Conservation (phyloP, 495 filamentous ascomycete species). For the Aspergillus biplanus region DNA sequence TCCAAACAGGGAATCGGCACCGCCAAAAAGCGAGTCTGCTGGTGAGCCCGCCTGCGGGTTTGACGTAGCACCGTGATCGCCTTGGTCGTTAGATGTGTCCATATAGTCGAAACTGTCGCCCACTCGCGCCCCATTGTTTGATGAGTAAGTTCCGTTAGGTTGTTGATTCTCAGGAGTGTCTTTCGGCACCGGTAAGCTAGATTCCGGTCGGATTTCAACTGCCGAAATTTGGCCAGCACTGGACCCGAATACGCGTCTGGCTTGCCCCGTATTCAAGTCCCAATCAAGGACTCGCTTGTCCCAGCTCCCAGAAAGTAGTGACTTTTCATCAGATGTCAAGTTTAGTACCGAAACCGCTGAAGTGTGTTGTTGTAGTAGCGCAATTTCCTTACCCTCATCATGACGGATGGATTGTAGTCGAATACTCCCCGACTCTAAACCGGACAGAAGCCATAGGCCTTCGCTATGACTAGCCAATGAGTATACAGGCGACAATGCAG, state of each 20-base stretch:
- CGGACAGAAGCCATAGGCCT: conserved; percentile 88
- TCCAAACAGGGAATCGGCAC: conserved; percentile 74
- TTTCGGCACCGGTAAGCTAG: conserved; percentile 71
- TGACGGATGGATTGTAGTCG: conserved; percentile 94
- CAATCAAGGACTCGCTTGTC: conserved; percentile 93
- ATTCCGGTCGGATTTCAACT: conserved; percentile 82
- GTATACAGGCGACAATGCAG: conserved; percentile 79
- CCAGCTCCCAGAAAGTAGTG: conserved; percentile 92
- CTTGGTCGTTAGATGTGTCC: conserved; percentile 51
- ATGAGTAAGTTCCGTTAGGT: conserved; percentile 68
- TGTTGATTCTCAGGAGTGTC: conserved; percentile 62
- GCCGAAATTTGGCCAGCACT: conserved; percentile 84
- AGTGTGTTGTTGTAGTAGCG: conserved; percentile 78
- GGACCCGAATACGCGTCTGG: conserved; percentile 72
- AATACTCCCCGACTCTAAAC: conserved; percentile 87
- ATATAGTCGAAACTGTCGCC: conserved; percentile 39
- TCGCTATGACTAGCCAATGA: conserved; percentile 88
- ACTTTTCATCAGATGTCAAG: conserved; percentile 82
- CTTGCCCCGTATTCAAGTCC: conserved; percentile 88
- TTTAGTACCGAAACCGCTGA: conserved; percentile 90
- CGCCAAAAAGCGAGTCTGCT: conserved; percentile 67
- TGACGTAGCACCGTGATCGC: conserved; percentile 35
- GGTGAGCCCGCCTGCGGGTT: conserved; percentile 65
- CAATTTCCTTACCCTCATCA: conserved; percentile 88
- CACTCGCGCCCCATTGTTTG: conserved; percentile 58